These are phyloP conservation scores for Scheffersomyces quercinus DNA, from an alignment of 1,139 yeast genomes.

Conservation along the genomic window DNA sequence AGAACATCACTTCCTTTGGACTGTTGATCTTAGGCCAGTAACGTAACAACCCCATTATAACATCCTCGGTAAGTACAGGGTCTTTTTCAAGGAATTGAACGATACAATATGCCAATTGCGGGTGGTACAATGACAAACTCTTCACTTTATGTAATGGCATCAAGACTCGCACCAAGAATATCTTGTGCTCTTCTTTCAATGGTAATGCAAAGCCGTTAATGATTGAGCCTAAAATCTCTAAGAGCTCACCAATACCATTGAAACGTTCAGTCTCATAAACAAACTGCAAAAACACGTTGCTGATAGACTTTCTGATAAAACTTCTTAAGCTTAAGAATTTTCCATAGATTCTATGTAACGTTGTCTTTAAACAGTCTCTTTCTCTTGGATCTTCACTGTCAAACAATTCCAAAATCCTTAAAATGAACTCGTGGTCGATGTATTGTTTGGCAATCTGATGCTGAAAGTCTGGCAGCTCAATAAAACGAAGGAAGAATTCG, in stretches of 20 bases:
- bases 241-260: conserved; percentile 92
- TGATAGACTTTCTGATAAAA: conserved; percentile 87
- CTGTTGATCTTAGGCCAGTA: conserved; percentile 98
- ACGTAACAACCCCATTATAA: conserved; percentile 84
- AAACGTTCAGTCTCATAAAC: conserved; percentile 94
- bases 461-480: conserved; percentile 93
- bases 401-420: conserved; percentile 78
- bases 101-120: conserved; percentile 95
- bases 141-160: conserved; percentile 93
- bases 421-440: conserved; percentile 87
- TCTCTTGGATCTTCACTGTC: conserved; percentile 97
- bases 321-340: conserved; percentile 88
- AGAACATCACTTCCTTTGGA: conserved; percentile 93
- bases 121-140: conserved; percentile 85
- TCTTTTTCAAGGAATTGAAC: conserved; percentile 96
- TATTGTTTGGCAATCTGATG: conserved; percentile 91
- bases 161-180: conserved; percentile 82
- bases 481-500: conserved; percentile 88
- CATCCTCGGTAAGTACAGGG: conserved; percentile 89
- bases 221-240: conserved; percentile 93
- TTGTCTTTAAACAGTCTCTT: conserved; percentile 91
- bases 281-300: conserved; percentile 89
- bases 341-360: conserved; percentile 93
- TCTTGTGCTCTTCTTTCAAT: conserved; percentile 93
- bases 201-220: conserved; percentile 98